These are phyloP conservation scores for Straminergon stramineum DNA, from an alignment of 225 moss, liverwort and hornwort species.

Conservation along the genomic window DNA sequence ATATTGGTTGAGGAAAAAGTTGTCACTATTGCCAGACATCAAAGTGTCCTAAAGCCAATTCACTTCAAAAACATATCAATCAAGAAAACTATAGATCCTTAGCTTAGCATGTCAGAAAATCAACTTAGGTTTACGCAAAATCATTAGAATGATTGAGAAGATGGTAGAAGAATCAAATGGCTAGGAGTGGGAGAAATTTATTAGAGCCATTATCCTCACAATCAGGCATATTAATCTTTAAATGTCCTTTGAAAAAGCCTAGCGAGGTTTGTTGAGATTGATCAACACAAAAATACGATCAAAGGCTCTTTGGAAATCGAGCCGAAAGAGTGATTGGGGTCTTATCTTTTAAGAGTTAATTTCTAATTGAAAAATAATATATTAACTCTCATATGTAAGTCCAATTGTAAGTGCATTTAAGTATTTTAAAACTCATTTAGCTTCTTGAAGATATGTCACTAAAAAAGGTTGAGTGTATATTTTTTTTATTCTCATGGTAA, in stretches of 20 bases:
- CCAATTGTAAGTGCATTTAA: neutral
- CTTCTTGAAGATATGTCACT: no score
- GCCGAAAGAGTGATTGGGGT: no score
- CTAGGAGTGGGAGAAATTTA: no score
- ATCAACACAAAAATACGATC: fast-evolving
- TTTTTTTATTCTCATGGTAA: neutral
- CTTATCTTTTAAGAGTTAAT: neutral
- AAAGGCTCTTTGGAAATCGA: neutral
- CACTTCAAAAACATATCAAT: neutral
- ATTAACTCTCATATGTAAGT: fast-evolving
- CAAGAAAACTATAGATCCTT: neutral
- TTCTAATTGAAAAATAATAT: neutral
- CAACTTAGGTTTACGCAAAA: fast-evolving
- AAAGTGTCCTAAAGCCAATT: neutral
- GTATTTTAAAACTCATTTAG: neutral
- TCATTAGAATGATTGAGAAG: neutral
- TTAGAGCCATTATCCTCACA: neutral
- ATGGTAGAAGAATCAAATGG: neutral
- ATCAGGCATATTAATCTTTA: neutral
- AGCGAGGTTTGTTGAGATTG: neutral
- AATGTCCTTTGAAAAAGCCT: no score
- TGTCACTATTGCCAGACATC: neutral
- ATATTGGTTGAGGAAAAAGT: neutral
- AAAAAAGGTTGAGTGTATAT: neutral
- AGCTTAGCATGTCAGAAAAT: neutral